phyloP scores from a whole-genome alignment of 257 asterid genomes.

The Jacaranda mimosifolia region DNA sequence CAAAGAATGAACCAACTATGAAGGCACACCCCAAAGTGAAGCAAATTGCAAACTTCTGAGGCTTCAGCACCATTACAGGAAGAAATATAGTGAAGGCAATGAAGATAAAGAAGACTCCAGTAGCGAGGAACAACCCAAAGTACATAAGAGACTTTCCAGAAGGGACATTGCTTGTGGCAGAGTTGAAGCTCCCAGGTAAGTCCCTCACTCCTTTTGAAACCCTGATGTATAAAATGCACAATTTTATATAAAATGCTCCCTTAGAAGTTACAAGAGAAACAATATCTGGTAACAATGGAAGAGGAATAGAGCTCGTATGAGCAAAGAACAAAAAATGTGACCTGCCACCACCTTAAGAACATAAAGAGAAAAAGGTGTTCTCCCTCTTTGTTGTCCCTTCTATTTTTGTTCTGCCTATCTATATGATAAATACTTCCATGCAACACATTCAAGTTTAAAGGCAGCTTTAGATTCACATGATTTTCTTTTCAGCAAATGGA shows the following conservation, averaged over 20 bases:
- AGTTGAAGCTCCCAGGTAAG: conserved; percentile 78
- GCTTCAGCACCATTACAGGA: conserved; percentile 89
- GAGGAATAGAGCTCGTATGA: neutral
- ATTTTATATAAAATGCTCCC: too few species aligned
- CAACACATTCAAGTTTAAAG: neutral
- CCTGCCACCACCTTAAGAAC: neutral
- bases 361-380: neutral
- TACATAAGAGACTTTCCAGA: conserved; percentile 80
- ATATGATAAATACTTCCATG: neutral
- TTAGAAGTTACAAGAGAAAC: neutral
- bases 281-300: neutral
- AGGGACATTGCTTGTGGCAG: conserved; percentile 75
- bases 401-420: neutral
- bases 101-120: conserved; percentile 83
- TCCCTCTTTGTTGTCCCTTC: neutral
- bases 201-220: conserved; percentile 78
- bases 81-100: conserved; percentile 86
- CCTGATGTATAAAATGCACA: conserved; percentile 41
- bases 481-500: neutral
- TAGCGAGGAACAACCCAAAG: conserved; percentile 72
- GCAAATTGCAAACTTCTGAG: conserved; percentile 93
- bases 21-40: conserved; percentile 88
- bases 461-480: neutral
- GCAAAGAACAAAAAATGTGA: neutral
- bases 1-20: conserved; percentile 83